Percentiles rank a stretch among this genome's conserved stretches.
Evolutionary conservation across 2,329 filamentous ascomycete genomes (phyloP).

Genomic region (Ophiostoma angusticollis): DNA sequence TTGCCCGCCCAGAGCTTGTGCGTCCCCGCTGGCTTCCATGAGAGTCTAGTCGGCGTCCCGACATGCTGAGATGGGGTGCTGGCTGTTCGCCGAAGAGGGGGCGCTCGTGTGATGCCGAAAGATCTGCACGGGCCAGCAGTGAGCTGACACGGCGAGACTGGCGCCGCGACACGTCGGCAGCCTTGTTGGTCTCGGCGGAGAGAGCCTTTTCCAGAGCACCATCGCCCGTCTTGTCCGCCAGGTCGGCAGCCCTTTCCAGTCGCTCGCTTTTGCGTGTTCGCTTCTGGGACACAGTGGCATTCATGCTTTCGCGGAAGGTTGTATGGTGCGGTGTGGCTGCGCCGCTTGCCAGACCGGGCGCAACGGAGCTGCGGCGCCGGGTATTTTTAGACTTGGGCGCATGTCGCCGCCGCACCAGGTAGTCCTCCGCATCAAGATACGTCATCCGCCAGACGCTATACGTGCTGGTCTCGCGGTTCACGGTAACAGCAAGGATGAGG

Average conservation of each 20-base stretch:
- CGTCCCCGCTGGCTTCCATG: slow-evolving; percentile 55
- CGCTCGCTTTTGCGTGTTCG: slow-evolving; percentile 39
- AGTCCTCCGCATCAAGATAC: slow-evolving; percentile 58
- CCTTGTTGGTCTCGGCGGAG: slow-evolving; percentile 57
- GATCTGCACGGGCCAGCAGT: slow-evolving; percentile 71
- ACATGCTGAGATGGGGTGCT: slow-evolving; percentile 27
- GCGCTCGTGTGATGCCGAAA: slow-evolving; percentile 74
- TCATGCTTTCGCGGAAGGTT: slow-evolving; percentile 65
- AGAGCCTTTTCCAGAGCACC: slow-evolving; percentile 48
- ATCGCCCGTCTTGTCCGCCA: slow-evolving; percentile 11
- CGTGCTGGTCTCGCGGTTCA: slow-evolving; percentile 61
- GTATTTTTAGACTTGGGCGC: slow-evolving; percentile 32
- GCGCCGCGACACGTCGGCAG: slow-evolving; percentile 38
- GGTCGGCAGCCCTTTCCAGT: slow-evolving; percentile 32
- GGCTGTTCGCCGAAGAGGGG: slow-evolving; percentile 61
- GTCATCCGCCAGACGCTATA: slow-evolving; percentile 78
- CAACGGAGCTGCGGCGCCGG: slow-evolving; percentile 50
- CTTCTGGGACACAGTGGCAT: slow-evolving; percentile 42
- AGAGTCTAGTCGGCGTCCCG: slow-evolving; percentile 59
- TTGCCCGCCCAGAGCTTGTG: slow-evolving; percentile 40
- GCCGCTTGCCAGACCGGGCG: slow-evolving; percentile 58
- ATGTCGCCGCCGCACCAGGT: slow-evolving; percentile 34
- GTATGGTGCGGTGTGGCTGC: slow-evolving; percentile 63
- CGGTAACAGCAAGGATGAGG: slow-evolving; percentile 65
- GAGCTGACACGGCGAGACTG: slow-evolving; percentile 78